phyloP scores from a whole-genome alignment of 768 basidiomycete genomes.

The Podaxis sp. region DNA sequence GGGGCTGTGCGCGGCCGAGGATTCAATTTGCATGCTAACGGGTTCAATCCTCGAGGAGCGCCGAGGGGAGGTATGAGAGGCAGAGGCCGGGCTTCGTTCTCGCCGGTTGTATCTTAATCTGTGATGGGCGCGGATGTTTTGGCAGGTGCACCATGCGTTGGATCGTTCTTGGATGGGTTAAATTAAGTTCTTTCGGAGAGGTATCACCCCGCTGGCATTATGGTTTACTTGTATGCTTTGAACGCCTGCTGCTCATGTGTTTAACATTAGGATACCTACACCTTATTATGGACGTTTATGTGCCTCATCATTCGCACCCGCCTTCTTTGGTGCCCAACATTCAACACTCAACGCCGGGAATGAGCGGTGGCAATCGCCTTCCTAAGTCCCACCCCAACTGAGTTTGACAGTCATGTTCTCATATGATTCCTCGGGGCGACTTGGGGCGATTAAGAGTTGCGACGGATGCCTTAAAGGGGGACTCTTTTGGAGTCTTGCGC shows the following conservation, averaged over 20 bases:
- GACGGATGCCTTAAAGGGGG: background rate
- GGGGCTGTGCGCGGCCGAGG: slow-evolving; percentile 6
- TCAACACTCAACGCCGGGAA: background rate
- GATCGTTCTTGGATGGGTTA: background rate
- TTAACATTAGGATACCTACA: background rate
- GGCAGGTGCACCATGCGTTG: background rate
- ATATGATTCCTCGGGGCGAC: background rate
- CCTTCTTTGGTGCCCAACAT: too few species aligned
- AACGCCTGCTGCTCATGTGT: too few species aligned
- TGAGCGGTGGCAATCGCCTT: background rate
- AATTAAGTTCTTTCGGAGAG: background rate
- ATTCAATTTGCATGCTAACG: slow-evolving; percentile 18
- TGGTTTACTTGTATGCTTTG: background rate
- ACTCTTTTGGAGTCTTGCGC: background rate
- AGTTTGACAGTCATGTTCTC: background rate
- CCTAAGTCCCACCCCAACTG: background rate
- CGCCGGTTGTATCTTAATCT: slow-evolving; percentile 9
- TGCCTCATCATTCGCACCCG: background rate
- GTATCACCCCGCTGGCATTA: background rate
- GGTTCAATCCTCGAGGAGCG: slow-evolving; percentile 29
- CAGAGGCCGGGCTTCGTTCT: slow-evolving; percentile 35
- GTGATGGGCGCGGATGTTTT: background rate
- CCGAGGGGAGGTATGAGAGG: slow-evolving; percentile 37
- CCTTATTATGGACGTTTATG: background rate
- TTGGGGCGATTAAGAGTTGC: background rate